Evolutionary conservation across 805 yeast genomes (phyloP).

Genomic region (Starmerella roubikii): DNA sequence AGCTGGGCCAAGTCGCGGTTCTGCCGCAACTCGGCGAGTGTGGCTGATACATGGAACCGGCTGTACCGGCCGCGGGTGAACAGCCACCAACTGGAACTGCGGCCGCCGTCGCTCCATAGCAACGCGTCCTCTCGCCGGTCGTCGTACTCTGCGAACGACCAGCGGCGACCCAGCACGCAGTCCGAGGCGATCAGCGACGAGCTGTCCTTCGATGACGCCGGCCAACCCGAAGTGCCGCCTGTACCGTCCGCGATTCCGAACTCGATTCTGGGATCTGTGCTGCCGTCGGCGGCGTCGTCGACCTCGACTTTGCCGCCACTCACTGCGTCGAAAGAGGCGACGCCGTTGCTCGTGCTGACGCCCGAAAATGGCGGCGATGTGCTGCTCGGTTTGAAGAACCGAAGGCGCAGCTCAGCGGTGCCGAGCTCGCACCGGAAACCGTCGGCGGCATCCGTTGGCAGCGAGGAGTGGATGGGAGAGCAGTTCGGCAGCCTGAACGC

Average conservation of each 20-base stretch:
- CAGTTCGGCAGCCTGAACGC: conserved; percentile 10
- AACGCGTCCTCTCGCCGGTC: conserved; percentile 1
- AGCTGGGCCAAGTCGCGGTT: conserved; percentile 3
- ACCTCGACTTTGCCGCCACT: too few relatives aligned
- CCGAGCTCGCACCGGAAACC: not conserved
- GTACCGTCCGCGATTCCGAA: too few relatives aligned
- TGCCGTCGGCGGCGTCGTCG: too few relatives aligned
- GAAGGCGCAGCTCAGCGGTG: not conserved
- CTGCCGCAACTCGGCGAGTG: conserved; percentile 13
- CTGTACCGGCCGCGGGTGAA: conserved; percentile 2
- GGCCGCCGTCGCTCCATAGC: conserved; percentile 1
- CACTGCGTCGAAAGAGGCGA: not conserved
- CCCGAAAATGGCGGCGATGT: conserved; percentile 3
- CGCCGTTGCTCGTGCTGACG: conserved; percentile 1
- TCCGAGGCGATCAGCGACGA: too few relatives aligned
- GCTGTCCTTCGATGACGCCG: too few relatives aligned
- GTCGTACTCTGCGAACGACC: not conserved
- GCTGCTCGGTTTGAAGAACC: not conserved
- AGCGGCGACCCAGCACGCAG: too few relatives aligned
- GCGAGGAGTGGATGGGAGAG: not conserved
- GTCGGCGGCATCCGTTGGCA: not conserved
- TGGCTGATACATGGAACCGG: conserved; percentile 13
- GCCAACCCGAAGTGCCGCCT: too few relatives aligned
- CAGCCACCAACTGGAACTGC: not conserved
- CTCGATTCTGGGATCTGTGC: too few relatives aligned